phyloP scores from a whole-genome alignment of 371 early-diverging fungal species.

The Mortierella sp. region DNA sequence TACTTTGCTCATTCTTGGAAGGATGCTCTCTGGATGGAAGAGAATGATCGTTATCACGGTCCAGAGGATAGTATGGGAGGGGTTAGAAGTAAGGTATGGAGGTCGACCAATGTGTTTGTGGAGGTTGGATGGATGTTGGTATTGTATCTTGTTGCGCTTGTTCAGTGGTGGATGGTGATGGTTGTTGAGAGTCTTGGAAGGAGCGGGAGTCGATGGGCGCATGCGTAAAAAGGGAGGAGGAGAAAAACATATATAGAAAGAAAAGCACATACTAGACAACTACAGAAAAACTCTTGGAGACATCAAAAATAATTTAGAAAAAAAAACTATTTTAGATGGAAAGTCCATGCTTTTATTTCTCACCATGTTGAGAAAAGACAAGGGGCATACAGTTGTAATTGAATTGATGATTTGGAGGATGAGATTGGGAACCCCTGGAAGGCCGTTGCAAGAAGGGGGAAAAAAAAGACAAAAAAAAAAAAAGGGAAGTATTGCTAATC shows the following conservation, averaged over 20 bases:
- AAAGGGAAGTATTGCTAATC: neutral
- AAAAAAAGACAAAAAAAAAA: neutral
- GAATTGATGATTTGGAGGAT: neutral
- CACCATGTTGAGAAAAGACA: too few species aligned
- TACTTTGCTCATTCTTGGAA: constrained; percentile 9
- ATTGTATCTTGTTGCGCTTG: constrained; percentile 44
- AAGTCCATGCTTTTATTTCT: too few species aligned
- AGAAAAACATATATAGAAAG: too few species aligned
- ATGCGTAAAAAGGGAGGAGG: constrained; percentile 28
- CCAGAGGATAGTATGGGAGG: neutral
- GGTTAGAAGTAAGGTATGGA: constrained; percentile 29
- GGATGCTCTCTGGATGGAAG: constrained; percentile 14
- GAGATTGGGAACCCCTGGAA: neutral
- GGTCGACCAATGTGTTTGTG: constrained; percentile 48
- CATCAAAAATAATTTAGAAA: too few species aligned
- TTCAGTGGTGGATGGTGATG: constrained; percentile 53
- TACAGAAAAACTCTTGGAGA: too few species aligned
- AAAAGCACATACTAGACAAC: too few species aligned
- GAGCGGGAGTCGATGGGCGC: constrained; percentile 55
- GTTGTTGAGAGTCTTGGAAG: constrained; percentile 49
- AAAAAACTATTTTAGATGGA: too few species aligned
- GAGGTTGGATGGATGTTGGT: constrained; percentile 50
- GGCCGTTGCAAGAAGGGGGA: neutral
- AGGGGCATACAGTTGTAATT: too few species aligned
- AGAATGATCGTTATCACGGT: neutral